Evolutionary conservation across 1,284 basidiomycete genomes (phyloP).

Genomic region (Heterobasidion annosum): DNA sequence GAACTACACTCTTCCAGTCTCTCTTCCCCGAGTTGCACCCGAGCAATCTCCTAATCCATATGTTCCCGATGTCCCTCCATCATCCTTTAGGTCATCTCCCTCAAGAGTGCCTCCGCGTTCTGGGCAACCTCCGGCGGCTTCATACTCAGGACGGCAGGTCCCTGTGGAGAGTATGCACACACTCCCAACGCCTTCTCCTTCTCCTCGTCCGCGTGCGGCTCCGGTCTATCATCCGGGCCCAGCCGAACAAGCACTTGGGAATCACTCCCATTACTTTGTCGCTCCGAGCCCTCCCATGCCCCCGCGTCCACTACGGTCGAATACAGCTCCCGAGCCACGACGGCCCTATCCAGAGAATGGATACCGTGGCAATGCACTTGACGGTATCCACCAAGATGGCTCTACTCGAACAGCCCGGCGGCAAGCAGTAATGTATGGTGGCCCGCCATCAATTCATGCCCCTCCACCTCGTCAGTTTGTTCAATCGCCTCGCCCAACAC

Average conservation of each 20-base stretch:
- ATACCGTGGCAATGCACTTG: not conserved
- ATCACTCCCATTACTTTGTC: not conserved
- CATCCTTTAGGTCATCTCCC: not conserved
- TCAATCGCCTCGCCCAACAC: not conserved
- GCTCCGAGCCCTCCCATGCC: not conserved
- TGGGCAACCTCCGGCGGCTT: no score
- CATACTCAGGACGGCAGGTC: no score
- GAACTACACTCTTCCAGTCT: constrained; percentile 6
- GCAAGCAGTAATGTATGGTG: not conserved
- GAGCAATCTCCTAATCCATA: not conserved
- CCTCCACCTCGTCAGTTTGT: not conserved
- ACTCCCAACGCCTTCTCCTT: not conserved
- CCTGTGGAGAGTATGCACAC: no score
- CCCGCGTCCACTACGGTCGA: not conserved
- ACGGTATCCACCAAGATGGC: not conserved
- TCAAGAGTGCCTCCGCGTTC: no score
- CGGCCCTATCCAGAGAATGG: not conserved
- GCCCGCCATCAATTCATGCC: not conserved
- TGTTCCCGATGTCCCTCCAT: not conserved
- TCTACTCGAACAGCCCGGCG: not conserved
- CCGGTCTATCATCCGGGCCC: not conserved
- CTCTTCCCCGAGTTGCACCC: not conserved
- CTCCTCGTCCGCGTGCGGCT: not conserved
- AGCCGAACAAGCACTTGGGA: not conserved
- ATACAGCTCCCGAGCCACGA: not conserved